Percentiles rank a stretch among this genome's conserved stretches.
Evolutionary conservation across 1,284 basidiomycete genomes (phyloP).

Genomic region (Moesziomyces sp.): DNA sequence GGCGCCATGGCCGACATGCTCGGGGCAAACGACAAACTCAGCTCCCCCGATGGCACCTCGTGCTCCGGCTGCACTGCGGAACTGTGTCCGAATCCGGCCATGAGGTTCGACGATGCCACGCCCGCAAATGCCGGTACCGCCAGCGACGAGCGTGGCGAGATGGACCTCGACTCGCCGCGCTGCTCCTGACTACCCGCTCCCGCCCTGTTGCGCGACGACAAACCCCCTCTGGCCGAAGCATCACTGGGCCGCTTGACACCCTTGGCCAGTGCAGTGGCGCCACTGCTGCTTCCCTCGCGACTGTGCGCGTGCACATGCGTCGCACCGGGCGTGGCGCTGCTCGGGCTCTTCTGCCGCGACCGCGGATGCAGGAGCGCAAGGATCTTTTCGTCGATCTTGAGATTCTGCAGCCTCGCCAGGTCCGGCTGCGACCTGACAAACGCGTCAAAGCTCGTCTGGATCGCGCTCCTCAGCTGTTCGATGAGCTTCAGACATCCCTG

Average conservation of each 20-base stretch:
- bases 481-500: slow-evolving; percentile 35
- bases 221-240: background rate
- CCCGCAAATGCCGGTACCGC: background rate
- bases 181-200: background rate
- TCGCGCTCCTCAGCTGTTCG: slow-evolving; percentile 23
- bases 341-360: slow-evolving; percentile 18
- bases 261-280: background rate
- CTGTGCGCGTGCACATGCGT: background rate
- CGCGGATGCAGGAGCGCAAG: slow-evolving; percentile 40
- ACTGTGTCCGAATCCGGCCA: background rate
- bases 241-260: slow-evolving; percentile 4
- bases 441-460: slow-evolving; percentile 34
- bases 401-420: background rate
- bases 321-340: background rate
- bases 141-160: slow-evolving; percentile 11
- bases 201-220: background rate
- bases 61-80: background rate
- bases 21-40: slow-evolving; percentile 12
- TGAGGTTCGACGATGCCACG: background rate
- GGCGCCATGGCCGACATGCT: slow-evolving; percentile 3
- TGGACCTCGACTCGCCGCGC: background rate
- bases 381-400: slow-evolving; percentile 29
- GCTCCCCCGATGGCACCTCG: slow-evolving; percentile 7
- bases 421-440: slow-evolving; percentile 23
- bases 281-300: slow-evolving; percentile 3